Evolutionary conservation across 192 early-diverging fungal species (phyloP), one percentile per base, ranked within the genome.

Genomic region (Coemansia furcata): DNA sequence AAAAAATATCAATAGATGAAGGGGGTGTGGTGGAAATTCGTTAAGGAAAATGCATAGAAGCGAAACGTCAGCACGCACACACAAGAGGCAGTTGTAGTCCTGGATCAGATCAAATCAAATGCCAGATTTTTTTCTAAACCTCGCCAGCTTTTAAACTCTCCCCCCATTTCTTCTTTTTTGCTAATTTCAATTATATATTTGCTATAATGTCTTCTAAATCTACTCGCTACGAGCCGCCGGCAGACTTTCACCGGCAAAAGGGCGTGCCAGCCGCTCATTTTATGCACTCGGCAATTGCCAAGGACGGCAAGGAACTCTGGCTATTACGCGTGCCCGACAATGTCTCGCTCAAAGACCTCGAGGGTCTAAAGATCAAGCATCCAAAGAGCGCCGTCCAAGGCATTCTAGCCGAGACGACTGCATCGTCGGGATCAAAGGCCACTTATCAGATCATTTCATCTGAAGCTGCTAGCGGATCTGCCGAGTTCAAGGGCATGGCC

Each of bases 301-400:
- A 60, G 8, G 63, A 63, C 42, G 66, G 43, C 63, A 77, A 77
- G 35, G 80, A 82, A 33, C 71, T 82, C 8, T 82, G 80, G 80
- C 66, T 82, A 7, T 40, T 82, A 32, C 80, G 80, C 10, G 59
- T 82, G 15, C 80, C 80, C 17, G 75, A 77, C 60, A 74, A 77
- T 61, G 62, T 82, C 8, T 55, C 65, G 2, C 21, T 67, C 15
- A 74, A 72, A 26, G 35, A 71, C 4, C 75, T 82, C 7, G 75
- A 82, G 0, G 72, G 69, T 0, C 59, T 82, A 36, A 68, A 43
- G 36, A 77, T 82, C 65, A 82, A 82, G 60, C 63, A 72, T 47
- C 80, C 80, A 2, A 54, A 39, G 29, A 40, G 12, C 9, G 69
- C 80, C 39, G 32, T 26, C 50, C 62, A 69, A n/a, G 72, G 80